phyloP scores from a whole-genome alignment of 345 rosid species.

The Cochlearia excelsa region DNA sequence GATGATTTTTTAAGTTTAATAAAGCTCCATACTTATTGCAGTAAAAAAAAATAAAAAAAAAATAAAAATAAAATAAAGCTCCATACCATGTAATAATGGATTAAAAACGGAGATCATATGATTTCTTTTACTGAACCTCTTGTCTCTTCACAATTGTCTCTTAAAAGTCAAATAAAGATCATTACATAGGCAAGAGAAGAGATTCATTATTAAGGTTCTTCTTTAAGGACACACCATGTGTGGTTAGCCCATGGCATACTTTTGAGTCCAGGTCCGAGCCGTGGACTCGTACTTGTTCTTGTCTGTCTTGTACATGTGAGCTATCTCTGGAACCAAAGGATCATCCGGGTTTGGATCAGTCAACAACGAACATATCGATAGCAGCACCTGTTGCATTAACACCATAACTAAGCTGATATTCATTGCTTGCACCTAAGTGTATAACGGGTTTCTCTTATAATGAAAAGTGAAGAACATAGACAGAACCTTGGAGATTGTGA shows the following conservation, averaged over 20 bases:
- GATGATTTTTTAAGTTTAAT: too few relatives aligned
- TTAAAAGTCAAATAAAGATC: constrained; percentile 28
- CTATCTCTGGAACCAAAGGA: constrained; percentile 94
- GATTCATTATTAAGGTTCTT: constrained; percentile 25
- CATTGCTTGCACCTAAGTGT: background rate
- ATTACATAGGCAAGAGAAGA: constrained; percentile 37
- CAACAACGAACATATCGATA: constrained; percentile 89
- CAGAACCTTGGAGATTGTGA: constrained; percentile 85
- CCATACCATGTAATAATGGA: background rate
- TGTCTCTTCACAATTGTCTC: constrained; percentile 27
- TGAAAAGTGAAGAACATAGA: constrained; percentile 5
- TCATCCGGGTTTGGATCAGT: constrained; percentile 98
- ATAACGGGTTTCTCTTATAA: background rate
- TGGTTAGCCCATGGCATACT: constrained; percentile 88
- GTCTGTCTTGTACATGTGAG: constrained; percentile 98
- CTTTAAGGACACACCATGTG: constrained; percentile 1
- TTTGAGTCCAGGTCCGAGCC: constrained; percentile 99
- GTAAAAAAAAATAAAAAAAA: too few relatives aligned
- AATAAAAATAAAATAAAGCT: too few relatives aligned
- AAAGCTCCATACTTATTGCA: too few relatives aligned
- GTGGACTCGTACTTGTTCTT: constrained; percentile 87
- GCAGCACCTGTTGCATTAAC: constrained; percentile 56
- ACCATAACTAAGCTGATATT: background rate
- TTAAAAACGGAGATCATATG: constrained; percentile 22
- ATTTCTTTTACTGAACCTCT: constrained; percentile 14